A percentile compares a stretch with the other conserved stretches of the same genome.
These are phyloP conservation scores for Pseudofabraea citricarpa DNA, from an alignment of 2,329 filamentous ascomycete species.

Conservation along the genomic window DNA sequence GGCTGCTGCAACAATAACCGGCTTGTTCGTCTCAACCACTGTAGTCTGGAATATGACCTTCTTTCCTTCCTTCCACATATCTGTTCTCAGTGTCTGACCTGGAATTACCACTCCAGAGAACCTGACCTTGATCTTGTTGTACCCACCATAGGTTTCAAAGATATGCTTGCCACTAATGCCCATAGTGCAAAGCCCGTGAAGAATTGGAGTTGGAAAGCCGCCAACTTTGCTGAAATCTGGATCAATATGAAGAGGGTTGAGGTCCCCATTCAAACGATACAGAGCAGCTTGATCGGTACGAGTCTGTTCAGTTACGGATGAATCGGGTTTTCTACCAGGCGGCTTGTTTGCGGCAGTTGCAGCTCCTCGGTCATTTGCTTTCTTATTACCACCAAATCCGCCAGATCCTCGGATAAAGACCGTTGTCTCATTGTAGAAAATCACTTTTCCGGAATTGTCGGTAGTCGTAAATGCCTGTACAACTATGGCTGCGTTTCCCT, in stretches of 20 bases:
- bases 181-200: constrained; percentile 89
- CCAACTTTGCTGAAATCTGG: constrained; percentile 87
- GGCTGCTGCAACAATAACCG: not conserved
- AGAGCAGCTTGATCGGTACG: constrained; percentile 82
- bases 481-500: constrained; percentile 80
- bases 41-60: not conserved
- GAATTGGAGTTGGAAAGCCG: constrained; percentile 85
- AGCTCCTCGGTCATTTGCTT: constrained; percentile 71
- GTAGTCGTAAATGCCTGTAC: constrained; percentile 74
- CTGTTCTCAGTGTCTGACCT: constrained; percentile 77
- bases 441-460: constrained; percentile 75
- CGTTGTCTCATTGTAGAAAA: constrained; percentile 93
- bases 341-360: constrained; percentile 73
- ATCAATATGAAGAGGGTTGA: constrained; percentile 92
- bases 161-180: constrained; percentile 86
- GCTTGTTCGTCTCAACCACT: not conserved
- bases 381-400: constrained; percentile 77
- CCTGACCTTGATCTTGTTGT: constrained; percentile 65
- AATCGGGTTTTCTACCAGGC: constrained; percentile 81
- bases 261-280: constrained; percentile 86
- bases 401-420: constrained; percentile 85
- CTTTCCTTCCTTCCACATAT: constrained; percentile 62
- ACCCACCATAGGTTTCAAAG: constrained; percentile 71
- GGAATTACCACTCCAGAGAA: constrained; percentile 79
- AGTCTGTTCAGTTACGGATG: constrained; percentile 76